Conservation (phyloP, 202 grass and related monocot genomes). For the Schoenoplectus triqueter region DNA sequence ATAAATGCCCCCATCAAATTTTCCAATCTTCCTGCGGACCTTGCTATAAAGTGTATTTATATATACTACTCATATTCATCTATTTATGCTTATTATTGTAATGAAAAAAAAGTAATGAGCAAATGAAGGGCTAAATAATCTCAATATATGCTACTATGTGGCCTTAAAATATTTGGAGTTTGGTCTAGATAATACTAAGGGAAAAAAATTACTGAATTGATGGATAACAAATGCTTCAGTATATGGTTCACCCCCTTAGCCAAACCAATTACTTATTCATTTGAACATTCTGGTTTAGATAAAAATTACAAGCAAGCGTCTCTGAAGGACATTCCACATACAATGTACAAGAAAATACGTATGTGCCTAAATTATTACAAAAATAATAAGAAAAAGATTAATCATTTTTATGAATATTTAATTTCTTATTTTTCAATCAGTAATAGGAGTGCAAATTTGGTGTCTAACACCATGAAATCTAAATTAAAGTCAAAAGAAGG, state of each 20-base stretch:
- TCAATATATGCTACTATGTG: background rate
- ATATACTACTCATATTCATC: background rate
- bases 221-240: constrained; percentile 26
- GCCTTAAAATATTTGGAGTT: background rate
- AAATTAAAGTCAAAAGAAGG: background rate
- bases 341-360: background rate
- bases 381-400: background rate
- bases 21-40: background rate
- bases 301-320: background rate
- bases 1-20: background rate
- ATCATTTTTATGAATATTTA: background rate
- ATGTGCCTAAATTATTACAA: background rate
- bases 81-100: background rate
- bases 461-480: background rate
- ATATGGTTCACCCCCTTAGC: background rate
- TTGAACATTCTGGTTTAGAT: background rate
- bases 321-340: background rate
- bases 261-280: constrained; percentile 19
- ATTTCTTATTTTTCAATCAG: background rate
- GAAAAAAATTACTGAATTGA: constrained; percentile 7
- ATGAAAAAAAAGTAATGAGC: background rate
- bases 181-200: background rate
- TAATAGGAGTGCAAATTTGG: background rate
- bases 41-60: background rate
- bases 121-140: background rate